phyloP scores from a whole-genome alignment of 768 basidiomycete species.

The Fomitopsis pulvina region DNA sequence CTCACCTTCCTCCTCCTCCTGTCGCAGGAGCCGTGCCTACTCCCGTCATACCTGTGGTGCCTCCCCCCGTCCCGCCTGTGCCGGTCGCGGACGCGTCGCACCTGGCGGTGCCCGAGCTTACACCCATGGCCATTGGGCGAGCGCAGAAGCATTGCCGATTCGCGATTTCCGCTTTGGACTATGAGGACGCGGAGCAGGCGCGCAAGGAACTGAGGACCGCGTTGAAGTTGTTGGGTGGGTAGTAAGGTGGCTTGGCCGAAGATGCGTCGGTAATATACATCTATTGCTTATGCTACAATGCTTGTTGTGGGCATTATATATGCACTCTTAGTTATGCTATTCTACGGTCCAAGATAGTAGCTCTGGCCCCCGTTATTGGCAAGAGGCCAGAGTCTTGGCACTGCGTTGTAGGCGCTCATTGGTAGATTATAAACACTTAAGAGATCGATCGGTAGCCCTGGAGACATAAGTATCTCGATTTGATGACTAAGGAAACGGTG shows the following conservation, averaged over 20 bases:
- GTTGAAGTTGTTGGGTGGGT: conserved; percentile 56
- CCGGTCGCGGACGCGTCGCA: conserved; percentile 2
- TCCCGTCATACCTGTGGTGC: background rate
- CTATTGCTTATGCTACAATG: no score
- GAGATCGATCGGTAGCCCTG: no score
- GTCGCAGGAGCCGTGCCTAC: background rate
- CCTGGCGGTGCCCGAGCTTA: conserved; percentile 36
- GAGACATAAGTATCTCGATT: no score
- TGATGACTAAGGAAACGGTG: background rate
- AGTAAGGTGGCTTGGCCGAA: no score
- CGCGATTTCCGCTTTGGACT: conserved; percentile 93
- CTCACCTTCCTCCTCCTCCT: background rate
- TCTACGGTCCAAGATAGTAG: no score
- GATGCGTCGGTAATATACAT: no score
- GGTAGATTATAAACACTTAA: no score
- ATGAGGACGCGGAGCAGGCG: conserved; percentile 88
- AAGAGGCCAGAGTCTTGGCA: no score
- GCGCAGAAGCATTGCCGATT: conserved; percentile 90
- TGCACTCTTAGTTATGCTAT: no score
- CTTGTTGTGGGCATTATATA: no score
- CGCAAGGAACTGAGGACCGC: conserved; percentile 76
- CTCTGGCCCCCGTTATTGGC: no score
- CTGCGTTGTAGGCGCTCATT: no score
- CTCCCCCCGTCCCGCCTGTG: conserved; percentile 8
- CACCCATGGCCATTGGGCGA: conserved; percentile 59